Base-by-base conservation (phyloP, 2,329 filamentous ascomycete genomes). In the Phaeosphaeria sp. region DNA sequence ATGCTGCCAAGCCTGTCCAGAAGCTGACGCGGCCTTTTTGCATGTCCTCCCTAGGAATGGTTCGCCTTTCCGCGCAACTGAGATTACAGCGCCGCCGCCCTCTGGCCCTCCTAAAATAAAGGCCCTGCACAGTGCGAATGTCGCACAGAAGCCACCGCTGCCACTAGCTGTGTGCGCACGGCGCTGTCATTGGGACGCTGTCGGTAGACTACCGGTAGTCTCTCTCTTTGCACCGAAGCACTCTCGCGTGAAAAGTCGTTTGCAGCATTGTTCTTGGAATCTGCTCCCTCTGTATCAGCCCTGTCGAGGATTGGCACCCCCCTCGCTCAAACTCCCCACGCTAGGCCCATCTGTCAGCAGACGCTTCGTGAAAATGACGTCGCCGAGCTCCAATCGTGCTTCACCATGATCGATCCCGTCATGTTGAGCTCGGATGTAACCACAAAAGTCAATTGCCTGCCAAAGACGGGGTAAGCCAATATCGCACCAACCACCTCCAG, bases 21-120 rank as follows among this genome's bases (percentile, higher is more conserved):
- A 21, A 43, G 41, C 41, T 43, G 41, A 43, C 41, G 41, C 41
- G 41, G 17, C 41, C 41, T 43, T 21, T 43, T 36, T 6, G 30
- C 30, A 36, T 36, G 30, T 36, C 30, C 30, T 36, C 30, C 30
- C 30, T 36, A 11, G 42, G 42, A 44, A 44, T 44, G 42, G 42
- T 44, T 44, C 42, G 42, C 18, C 42, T 44, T 11, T 20, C 42
- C 18, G 21, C 21, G 18, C n/a, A n/a, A 21, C n/a, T 20, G 18
- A 20, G 18, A 44, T 44, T 44, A 20, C 10, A 44, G 42, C 18
- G 30, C 30, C 25, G 30, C 30, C 30, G 30, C 30, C n/a, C 42
- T 20, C 21, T 18, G 42, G 41, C 23, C 50, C 50, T 52, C 50
- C 41, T 36, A 52, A 52, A 52, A 52, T 46, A 52, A 52, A 43